Evolutionary conservation across 345 rosid genomes (phyloP), one percentile per base, ranked within the genome.

Genomic region (Eucalyptus pauciflora): DNA sequence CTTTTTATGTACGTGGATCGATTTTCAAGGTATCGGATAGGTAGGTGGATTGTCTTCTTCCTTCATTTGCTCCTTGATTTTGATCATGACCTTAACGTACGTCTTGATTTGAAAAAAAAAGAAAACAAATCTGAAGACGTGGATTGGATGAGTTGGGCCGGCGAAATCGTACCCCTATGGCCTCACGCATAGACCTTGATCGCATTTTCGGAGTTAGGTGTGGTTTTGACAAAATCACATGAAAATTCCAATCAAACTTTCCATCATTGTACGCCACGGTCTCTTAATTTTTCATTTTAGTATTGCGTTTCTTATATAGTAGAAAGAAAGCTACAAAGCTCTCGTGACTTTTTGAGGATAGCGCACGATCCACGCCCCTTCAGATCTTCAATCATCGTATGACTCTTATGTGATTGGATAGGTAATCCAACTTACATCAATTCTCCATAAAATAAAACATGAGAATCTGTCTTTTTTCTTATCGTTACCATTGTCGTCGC

Each of bases 381-480:
- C 24, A 17, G 33, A 33, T 17, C 13, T 69, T 16, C 43, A 16
- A 16, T 9, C 13, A 2, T 69, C 1, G 10, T 17, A 33, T 17
- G 3, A 69, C 13, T 33, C 45, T 16, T 17, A 10, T 18, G 2
- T 9, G 6, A 17, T 10, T 33, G 7, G 4, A 2, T 14, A 69
- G 9, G 4, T 15, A 8, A 31, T 67, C 3, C 20, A 31, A 16
- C 2, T 16, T 16, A 8, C 4, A 0, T 1, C 0, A 0, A 15
- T 7, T 8, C 12, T 2, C 0, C 0, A 16, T 5, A 67, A 31
- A 31, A 67, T 16, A 67, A 31, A 67, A 67, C 79, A 8, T 18
- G 2, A 31, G 12, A 33, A 33, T 8, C 7, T 24, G 33, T 69
- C 7, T 17, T 69, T 17, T 33, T 51, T 52, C 8, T 20, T 1